Percentiles rank a stretch among this genome's conserved stretches.
Conservation (phyloP, 177 flowering plant genomes). For the Telopea speciosissima region DNA sequence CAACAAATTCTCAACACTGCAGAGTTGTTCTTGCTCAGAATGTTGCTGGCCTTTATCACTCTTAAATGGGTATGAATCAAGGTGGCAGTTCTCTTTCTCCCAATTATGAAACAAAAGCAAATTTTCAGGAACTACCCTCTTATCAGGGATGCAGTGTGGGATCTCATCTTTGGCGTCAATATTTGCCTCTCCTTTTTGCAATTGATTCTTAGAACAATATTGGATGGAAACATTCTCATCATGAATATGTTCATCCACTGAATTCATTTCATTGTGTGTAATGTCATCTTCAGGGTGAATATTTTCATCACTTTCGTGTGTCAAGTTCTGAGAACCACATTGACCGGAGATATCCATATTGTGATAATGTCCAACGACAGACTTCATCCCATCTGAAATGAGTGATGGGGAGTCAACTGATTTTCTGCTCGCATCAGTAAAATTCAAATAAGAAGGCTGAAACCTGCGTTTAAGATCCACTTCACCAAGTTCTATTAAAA, state of each 20-base stretch:
- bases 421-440: slow-evolving; percentile 13
- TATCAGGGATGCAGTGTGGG: slow-evolving; percentile 8
- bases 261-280: slow-evolving; percentile 14
- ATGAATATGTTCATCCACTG: slow-evolving; percentile 9
- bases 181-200: neutral
- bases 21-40: slow-evolving; percentile 29
- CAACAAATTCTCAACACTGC: slow-evolving; percentile 13
- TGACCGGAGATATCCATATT: slow-evolving; percentile 13
- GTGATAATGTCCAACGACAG: slow-evolving; percentile 14
- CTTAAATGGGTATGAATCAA: slow-evolving; percentile 12
- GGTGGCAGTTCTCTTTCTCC: neutral
- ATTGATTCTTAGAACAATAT: neutral
- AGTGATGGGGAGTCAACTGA: slow-evolving; percentile 5
- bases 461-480: slow-evolving; percentile 11
- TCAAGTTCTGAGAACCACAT: slow-evolving; percentile 15
- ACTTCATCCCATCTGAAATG: slow-evolving; percentile 15
- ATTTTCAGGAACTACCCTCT: slow-evolving; percentile 21
- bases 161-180: slow-evolving; percentile 9
- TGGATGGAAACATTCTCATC: slow-evolving; percentile 10
- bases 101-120: slow-evolving; percentile 5
- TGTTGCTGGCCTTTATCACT: slow-evolving; percentile 17
- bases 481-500: slow-evolving; percentile 23
- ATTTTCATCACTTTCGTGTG: slow-evolving; percentile 11
- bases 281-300: slow-evolving; percentile 8
- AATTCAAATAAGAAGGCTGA: slow-evolving; percentile 18